These are phyloP conservation scores for Penicillium pulvis DNA, from an alignment of 495 filamentous ascomycete genomes.

Conservation along the genomic window DNA sequence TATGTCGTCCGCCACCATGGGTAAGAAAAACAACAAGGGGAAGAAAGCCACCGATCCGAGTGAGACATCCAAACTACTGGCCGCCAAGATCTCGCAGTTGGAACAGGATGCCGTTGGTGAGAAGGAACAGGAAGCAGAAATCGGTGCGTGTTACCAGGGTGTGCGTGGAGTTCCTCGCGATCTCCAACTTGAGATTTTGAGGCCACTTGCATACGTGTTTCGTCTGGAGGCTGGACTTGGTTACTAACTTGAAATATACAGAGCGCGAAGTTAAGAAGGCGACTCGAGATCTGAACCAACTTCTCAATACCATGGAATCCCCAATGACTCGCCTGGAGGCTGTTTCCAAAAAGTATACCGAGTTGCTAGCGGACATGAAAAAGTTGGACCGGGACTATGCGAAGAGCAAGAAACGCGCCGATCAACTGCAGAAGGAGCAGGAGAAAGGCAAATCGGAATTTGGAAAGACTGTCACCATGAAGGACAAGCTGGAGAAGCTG, in stretches of 20 bases:
- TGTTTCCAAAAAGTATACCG: slow-evolving; percentile 86
- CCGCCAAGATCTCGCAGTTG: slow-evolving; percentile 91
- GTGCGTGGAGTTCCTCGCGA: slow-evolving; percentile 1
- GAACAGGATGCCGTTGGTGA: slow-evolving; percentile 90
- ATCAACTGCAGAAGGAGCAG: slow-evolving; percentile 95
- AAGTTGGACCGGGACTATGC: slow-evolving; percentile 88
- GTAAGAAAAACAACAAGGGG: slow-evolving; percentile 74
- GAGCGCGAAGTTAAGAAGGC: slow-evolving; percentile 90
- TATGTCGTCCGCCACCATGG: slow-evolving; percentile 50
- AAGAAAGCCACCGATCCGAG: slow-evolving; percentile 76
- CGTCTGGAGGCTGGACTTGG: slow-evolving; percentile 3
- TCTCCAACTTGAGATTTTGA: background rate
- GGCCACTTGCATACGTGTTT: slow-evolving; percentile 10
- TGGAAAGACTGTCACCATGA: slow-evolving; percentile 81
- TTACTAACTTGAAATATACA: slow-evolving; percentile 37
- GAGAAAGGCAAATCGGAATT: slow-evolving; percentile 84
- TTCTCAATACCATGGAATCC: slow-evolving; percentile 77
- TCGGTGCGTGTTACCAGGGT: slow-evolving; percentile 70
- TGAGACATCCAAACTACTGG: slow-evolving; percentile 86
- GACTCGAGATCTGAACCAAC: slow-evolving; percentile 81
- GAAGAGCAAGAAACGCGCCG: slow-evolving; percentile 93
- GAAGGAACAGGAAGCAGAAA: slow-evolving; percentile 93
- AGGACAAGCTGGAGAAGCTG: slow-evolving; percentile 93
- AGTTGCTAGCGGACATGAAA: slow-evolving; percentile 91
- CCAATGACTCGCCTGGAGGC: slow-evolving; percentile 76